A percentile compares a stretch with the other conserved stretches of the same genome.
Evolutionary conservation across 2,329 filamentous ascomycete genomes (phyloP).

Genomic region (Tolypocladium amazonense): DNA sequence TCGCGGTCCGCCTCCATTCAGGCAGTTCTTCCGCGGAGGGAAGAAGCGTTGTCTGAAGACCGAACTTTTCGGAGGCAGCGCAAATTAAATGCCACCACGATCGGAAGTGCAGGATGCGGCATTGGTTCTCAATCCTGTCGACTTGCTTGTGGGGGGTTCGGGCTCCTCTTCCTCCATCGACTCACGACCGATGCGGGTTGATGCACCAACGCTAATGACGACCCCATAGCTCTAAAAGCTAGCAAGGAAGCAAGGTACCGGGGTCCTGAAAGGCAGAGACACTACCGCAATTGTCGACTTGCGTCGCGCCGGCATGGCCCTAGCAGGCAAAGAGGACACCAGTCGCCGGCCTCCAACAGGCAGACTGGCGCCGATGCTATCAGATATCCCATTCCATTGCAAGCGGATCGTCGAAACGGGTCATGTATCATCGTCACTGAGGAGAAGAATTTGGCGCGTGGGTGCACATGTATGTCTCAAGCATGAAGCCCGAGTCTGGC

Average conservation of each 20-base stretch:
- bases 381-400: background rate
- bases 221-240: background rate
- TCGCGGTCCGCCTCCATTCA: background rate
- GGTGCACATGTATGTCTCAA: background rate
- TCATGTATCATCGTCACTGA: background rate
- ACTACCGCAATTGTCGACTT: slow-evolving; percentile 19
- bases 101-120: background rate
- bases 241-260: background rate
- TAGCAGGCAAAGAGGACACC: background rate
- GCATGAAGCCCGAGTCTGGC: background rate
- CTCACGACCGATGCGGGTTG: background rate
- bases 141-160: background rate
- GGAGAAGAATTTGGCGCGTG: background rate
- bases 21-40: background rate
- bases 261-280: slow-evolving; percentile 2
- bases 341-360: background rate
- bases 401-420: background rate
- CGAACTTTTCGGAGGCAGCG: background rate
- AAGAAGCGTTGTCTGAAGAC: background rate
- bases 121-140: background rate
- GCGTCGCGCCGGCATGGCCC: slow-evolving; percentile 12
- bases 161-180: background rate
- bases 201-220: background rate
- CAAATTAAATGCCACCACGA: background rate
- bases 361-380: background rate